Conservation (phyloP, 768 basidiomycete genomes). For the Leccinum longicurvipes region DNA sequence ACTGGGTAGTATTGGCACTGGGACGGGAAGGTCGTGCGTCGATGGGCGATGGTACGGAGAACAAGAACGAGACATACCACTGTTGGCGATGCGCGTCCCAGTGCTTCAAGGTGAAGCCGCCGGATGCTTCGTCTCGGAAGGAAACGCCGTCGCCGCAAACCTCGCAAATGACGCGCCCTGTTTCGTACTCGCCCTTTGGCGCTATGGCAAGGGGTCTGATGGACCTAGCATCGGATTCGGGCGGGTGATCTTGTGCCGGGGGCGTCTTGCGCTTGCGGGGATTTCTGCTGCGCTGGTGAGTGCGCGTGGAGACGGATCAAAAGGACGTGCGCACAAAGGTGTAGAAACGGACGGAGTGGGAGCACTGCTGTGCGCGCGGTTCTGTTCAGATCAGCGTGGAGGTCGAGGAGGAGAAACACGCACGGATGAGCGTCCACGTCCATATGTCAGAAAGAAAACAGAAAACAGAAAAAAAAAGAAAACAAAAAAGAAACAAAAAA, state of each 20-base stretch:
- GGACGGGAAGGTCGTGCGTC: slow-evolving; percentile 1
- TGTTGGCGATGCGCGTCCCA: slow-evolving; percentile 65
- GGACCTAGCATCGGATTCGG: slow-evolving; percentile 12
- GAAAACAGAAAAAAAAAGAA: slow-evolving; percentile 1
- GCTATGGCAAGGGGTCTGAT: slow-evolving; percentile 10
- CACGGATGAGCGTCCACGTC: slow-evolving; percentile 19
- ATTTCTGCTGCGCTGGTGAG: slow-evolving; percentile 23
- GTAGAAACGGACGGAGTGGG: slow-evolving; percentile 8
- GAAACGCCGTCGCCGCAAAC: slow-evolving; percentile 59
- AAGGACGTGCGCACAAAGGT: slow-evolving; percentile 20
- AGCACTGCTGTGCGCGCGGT: slow-evolving; percentile 11
- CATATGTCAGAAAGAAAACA: slow-evolving; percentile 14
- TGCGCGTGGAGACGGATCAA: slow-evolving; percentile 17
- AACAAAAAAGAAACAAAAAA: slow-evolving; percentile 6
- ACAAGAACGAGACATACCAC: slow-evolving; percentile 44
- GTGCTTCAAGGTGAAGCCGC: slow-evolving; percentile 61
- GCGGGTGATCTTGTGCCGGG: slow-evolving; percentile 21
- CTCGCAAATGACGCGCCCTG: slow-evolving; percentile 64
- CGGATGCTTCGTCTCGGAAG: slow-evolving; percentile 61
- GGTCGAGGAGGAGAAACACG: slow-evolving; percentile 5
- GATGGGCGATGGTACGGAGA: slow-evolving; percentile 1
- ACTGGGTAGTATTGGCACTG: slow-evolving; percentile 32
- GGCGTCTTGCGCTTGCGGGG: slow-evolving; percentile 41
- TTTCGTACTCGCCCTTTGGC: slow-evolving; percentile 55
- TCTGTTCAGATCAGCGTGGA: slow-evolving; percentile 15